Conservation (phyloP, 2,329 filamentous ascomycete species). For the Zasmidium cellare region DNA sequence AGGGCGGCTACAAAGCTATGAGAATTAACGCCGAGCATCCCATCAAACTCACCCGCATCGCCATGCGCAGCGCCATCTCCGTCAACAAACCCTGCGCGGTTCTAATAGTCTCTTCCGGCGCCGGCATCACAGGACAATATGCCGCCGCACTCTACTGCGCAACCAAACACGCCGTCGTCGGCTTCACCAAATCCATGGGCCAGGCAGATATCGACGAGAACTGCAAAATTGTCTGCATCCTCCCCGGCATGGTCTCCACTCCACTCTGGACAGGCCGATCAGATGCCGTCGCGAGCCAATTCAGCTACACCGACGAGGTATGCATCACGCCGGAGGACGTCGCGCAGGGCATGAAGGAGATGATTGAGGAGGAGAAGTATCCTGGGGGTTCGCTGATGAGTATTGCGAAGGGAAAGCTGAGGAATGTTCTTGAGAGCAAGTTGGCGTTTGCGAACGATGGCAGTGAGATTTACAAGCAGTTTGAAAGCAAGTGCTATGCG, state of each 20-base stretch:
- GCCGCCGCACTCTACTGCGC: slow-evolving; percentile 38
- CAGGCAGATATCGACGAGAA: slow-evolving; percentile 34
- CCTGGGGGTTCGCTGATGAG: slow-evolving; percentile 10
- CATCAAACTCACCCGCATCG: slow-evolving; percentile 42
- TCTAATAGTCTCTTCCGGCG: slow-evolving; percentile 34
- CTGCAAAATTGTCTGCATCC: slow-evolving; percentile 37
- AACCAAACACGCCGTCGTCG: slow-evolving; percentile 41
- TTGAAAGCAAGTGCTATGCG: slow-evolving; percentile 15
- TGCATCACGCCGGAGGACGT: slow-evolving; percentile 27
- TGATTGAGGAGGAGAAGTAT: slow-evolving; percentile 22
- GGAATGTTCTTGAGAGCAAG: slow-evolving; percentile 16
- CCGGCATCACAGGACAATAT: slow-evolving; percentile 35
- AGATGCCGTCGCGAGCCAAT: slow-evolving; percentile 19
- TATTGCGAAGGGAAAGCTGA: slow-evolving; percentile 8
- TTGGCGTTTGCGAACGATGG: not conserved
- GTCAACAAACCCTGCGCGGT: slow-evolving; percentile 40
- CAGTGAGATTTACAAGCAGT: slow-evolving; percentile 12
- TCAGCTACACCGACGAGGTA: slow-evolving; percentile 16
- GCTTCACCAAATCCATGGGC: slow-evolving; percentile 39
- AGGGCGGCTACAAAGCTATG: slow-evolving; percentile 33
- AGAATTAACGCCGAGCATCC: slow-evolving; percentile 41
- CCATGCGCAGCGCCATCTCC: slow-evolving; percentile 33
- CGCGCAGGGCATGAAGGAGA: slow-evolving; percentile 29
- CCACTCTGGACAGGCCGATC: slow-evolving; percentile 30
- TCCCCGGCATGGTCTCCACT: slow-evolving; percentile 34